Conservation (phyloP, 441 rosid species). For the Codiaeum variegatum region DNA sequence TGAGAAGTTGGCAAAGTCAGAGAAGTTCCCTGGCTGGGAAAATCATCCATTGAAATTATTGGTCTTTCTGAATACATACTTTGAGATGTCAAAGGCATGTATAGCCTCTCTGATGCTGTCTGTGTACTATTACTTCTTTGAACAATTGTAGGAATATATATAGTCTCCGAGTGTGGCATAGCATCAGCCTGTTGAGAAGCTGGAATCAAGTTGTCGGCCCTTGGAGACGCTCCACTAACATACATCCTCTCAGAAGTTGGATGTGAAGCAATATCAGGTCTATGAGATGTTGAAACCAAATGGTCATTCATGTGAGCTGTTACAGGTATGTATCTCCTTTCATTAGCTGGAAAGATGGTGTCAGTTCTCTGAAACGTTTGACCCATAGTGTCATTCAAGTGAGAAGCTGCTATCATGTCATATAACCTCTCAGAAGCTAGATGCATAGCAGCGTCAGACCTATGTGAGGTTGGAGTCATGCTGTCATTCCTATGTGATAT, state of each 20-base stretch:
- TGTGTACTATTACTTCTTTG: constrained; percentile 28
- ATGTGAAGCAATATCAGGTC: constrained; percentile 21
- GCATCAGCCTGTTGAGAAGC: constrained; percentile 20
- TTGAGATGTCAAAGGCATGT: constrained; percentile 31
- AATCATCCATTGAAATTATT: constrained; percentile 35
- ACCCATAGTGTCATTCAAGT: constrained; percentile 12
- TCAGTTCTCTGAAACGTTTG: constrained; percentile 22
- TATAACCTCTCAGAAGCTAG: constrained; percentile 22
- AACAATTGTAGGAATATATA: constrained; percentile 28
- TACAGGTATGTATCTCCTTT: constrained; percentile 29
- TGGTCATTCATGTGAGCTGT: constrained; percentile 30
- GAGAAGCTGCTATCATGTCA: constrained; percentile 23
- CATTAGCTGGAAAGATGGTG: constrained; percentile 27
- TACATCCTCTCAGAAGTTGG: constrained; percentile 28
- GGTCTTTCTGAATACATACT: constrained; percentile 33
- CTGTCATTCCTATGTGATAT: constrained; percentile 11
- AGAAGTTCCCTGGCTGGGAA: constrained; percentile 33
- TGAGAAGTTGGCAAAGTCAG: constrained; percentile 31
- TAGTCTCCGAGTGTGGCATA: constrained; percentile 26
- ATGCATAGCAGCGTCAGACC: constrained; percentile 5
- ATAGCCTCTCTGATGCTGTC: constrained; percentile 33
- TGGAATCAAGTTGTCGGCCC: constrained; percentile 15
- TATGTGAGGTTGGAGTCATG: constrained; percentile 10
- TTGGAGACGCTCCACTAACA: constrained; percentile 23
- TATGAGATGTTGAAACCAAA: constrained; percentile 26